Percentiles rank a stretch among this genome's conserved stretches.
These are phyloP conservation scores for Bremia lactucae DNA, from an alignment of 352 stramenopile genomes.

Conservation along the genomic window DNA sequence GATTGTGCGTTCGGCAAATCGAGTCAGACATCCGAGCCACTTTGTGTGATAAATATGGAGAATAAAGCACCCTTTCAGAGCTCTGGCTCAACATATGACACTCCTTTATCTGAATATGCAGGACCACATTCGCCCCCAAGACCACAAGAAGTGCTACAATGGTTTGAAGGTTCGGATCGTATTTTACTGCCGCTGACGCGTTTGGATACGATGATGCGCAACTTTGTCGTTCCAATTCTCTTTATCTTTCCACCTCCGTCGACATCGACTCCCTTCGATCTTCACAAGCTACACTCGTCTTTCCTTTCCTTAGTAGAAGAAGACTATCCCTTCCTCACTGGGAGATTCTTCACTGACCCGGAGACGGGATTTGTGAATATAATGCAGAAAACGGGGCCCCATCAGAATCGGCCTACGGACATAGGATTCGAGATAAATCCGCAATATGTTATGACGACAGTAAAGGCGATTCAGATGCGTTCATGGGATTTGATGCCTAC, in stretches of 20 bases:
- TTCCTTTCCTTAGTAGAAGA: conserved; percentile 27
- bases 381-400: conserved; percentile 10
- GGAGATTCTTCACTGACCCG: conserved; percentile 19
- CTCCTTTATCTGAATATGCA: no score
- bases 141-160: neutral
- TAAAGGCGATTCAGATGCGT: conserved; percentile 20
- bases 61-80: no score
- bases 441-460: conserved; percentile 15
- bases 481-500: conserved; percentile 28
- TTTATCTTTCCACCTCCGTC: conserved; percentile 38
- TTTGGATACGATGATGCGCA: conserved; percentile 40
- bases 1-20: no score
- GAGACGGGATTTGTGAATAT: conserved; percentile 23
- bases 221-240: conserved; percentile 34
- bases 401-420: conserved; percentile 5
- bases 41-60: no score
- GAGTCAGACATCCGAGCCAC: no score
- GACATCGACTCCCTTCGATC: conserved; percentile 14
- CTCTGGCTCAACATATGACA: no score
- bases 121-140: no score
- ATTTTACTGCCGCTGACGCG: conserved; percentile 24
- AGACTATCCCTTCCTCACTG: conserved; percentile 41
- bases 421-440: conserved; percentile 31
- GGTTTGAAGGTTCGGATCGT: neutral
- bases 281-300: conserved; percentile 25